Base-by-base conservation (phyloP, 495 filamentous ascomycete species). In the Penicillium lagena region DNA sequence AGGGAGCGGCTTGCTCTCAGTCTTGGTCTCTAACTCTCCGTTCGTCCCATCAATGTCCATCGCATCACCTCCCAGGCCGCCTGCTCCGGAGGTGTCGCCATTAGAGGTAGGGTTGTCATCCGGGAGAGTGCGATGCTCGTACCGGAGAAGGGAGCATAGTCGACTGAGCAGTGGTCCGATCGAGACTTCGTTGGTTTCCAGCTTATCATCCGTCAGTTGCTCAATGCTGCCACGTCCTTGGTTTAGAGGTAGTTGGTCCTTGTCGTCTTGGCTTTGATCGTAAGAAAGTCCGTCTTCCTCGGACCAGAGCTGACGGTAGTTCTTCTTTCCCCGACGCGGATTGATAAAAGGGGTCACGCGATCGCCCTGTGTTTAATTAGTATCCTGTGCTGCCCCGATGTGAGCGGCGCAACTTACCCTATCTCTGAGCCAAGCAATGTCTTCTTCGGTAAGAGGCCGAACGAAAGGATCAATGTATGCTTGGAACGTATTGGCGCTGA, bases 341-440 rank as follows among this genome's bases (percentile, higher is more conserved):
- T 91, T 90, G 32, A 93, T 68, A 51, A 95, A 96, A 2, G 90
- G 86, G 10, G 73, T 81, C 7, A 78, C 60, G 14, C 94, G 82
- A 63, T 99, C 89, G 39, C 89, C 90, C 70, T 79, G 37, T 14
- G 39, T 8, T 31, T n/a, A n/a, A 54, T 61, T 32, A 58, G 50
- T 52, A 5, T 39, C 14, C 34, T 29, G 32, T 3, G 43, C 12
- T 30, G 10, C 7, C 29, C 31, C 12, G 4, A 22, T 12, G 35
- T 31, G 13, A 35, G 9, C 15, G 30, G 28, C 22, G 29, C 15
- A 38, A 59, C 69, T 59, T 48, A 78, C 77, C 43, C 87, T 77
- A 63, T 99, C 93, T 51, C 87, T 82, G 17, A 99, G 65, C 62
- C 95, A 99, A 1, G 88, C 89, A 35, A 95, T 81, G 61, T 99